phyloP scores from a whole-genome alignment of 768 basidiomycete species.

The Russula vinacea region DNA sequence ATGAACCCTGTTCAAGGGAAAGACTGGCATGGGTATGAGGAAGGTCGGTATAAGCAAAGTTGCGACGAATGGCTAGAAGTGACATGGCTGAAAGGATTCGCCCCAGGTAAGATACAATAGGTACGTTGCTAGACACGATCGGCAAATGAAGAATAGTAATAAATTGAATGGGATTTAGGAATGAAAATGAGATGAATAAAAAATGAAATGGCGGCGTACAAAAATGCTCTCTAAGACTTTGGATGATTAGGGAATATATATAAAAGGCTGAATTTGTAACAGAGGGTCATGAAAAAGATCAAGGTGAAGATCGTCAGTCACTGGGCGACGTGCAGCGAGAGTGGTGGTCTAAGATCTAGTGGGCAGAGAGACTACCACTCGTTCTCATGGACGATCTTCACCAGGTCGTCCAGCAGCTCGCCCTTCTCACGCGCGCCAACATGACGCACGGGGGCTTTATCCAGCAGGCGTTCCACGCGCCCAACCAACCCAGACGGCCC shows the following conservation, averaged over 20 bases:
- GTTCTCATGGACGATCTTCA: conserved; percentile 29
- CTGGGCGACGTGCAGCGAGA: neutral
- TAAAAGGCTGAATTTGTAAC: neutral
- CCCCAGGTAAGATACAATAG: conserved; percentile 7
- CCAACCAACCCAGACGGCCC: conserved; percentile 68
- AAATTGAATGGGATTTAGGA: conserved; percentile 18
- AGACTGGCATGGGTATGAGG: neutral
- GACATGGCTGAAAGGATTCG: neutral
- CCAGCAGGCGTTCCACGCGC: conserved; percentile 59
- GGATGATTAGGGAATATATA: conserved; percentile 20
- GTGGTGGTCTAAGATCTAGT: neutral
- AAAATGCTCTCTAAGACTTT: conserved; percentile 11
- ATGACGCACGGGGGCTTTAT: conserved; percentile 41
- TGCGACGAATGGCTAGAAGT: neutral
- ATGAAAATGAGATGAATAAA: neutral
- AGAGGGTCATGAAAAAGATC: neutral
- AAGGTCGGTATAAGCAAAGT: neutral
- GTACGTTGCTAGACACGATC: neutral
- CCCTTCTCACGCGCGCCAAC: conserved; percentile 45
- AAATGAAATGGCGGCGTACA: neutral
- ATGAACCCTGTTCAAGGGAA: conserved; percentile 5
- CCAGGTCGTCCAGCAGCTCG: conserved; percentile 29
- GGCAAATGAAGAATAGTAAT: conserved; percentile 22
- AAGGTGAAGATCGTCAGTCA: neutral
- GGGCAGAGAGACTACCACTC: conserved; percentile 16